Percentiles rank a stretch among this genome's conserved stretches.
Conservation (phyloP, 1,284 basidiomycete genomes). For the Afroboletus lepidellus region DNA sequence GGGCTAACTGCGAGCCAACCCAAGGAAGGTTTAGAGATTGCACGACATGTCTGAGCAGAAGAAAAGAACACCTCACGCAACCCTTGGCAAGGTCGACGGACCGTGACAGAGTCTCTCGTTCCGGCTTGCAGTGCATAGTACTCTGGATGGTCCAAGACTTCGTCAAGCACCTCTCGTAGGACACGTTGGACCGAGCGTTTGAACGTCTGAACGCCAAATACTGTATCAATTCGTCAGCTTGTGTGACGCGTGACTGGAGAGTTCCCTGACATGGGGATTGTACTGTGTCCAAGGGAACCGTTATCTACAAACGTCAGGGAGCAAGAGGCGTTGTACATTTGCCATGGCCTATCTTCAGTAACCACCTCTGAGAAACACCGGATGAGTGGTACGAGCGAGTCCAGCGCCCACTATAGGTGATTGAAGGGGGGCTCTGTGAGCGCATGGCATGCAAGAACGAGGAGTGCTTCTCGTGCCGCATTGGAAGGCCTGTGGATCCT, state of each 20-base stretch:
- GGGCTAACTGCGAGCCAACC: too few species aligned
- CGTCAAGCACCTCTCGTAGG: background rate
- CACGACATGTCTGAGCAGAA: background rate
- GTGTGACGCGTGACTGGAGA: background rate
- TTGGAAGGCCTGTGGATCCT: background rate
- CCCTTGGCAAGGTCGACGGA: background rate
- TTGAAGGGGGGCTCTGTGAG: background rate
- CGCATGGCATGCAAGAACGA: background rate
- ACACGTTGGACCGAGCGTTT: background rate
- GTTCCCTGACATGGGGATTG: background rate
- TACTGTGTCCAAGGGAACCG: background rate
- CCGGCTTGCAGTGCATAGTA: background rate
- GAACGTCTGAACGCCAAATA: too few species aligned
- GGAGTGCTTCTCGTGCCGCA: background rate
- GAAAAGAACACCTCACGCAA: background rate
- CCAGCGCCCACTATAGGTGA: background rate
- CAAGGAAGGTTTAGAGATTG: background rate
- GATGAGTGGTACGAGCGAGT: conserved; percentile 7
- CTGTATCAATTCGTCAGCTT: too few species aligned
- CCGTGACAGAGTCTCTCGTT: background rate
- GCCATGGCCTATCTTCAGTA: background rate
- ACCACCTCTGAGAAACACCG: background rate
- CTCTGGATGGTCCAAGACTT: background rate
- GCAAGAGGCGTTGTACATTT: background rate
- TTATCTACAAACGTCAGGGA: background rate